Conservation (phyloP, 1,139 yeast genomes). For the Casaregolazyma lundiana region DNA sequence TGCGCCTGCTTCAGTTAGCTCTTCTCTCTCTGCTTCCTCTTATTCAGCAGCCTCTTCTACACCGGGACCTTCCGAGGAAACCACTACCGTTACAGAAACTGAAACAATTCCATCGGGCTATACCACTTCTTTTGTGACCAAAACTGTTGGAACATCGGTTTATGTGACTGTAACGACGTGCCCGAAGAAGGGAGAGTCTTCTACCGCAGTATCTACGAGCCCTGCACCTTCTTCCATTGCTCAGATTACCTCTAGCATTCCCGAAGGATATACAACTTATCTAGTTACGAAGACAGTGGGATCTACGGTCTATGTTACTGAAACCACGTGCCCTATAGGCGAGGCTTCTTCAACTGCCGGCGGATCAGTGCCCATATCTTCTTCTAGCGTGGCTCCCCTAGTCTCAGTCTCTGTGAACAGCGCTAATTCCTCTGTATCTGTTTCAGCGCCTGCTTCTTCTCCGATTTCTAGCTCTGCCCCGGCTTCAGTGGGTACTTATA, state of each 20-base stretch:
- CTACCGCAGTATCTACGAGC: not conserved
- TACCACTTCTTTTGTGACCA: not conserved
- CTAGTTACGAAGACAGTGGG: not conserved
- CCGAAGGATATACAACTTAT: not conserved
- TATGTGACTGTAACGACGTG: too few species aligned
- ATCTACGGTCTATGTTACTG: not conserved
- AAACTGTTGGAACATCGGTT: too few species aligned
- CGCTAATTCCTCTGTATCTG: too few species aligned
- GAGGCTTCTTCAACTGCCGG: not conserved
- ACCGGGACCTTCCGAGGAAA: not conserved
- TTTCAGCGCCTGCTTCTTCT: too few species aligned
- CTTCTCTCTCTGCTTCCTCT: not conserved
- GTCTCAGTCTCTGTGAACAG: not conserved
- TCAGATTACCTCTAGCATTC: not conserved
- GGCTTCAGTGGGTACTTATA: too few species aligned
- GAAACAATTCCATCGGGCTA: not conserved
- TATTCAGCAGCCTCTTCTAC: not conserved
- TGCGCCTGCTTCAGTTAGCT: too few species aligned
- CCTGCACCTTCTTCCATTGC: not conserved
- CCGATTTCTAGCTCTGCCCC: too few species aligned
- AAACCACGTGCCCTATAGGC: not conserved
- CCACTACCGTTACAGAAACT: not conserved
- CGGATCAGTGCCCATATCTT: not conserved
- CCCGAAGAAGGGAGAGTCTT: not conserved
- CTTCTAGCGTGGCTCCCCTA: not conserved